Conservation (phyloP, 768 basidiomycete species). For the Epithele typhae region DNA sequence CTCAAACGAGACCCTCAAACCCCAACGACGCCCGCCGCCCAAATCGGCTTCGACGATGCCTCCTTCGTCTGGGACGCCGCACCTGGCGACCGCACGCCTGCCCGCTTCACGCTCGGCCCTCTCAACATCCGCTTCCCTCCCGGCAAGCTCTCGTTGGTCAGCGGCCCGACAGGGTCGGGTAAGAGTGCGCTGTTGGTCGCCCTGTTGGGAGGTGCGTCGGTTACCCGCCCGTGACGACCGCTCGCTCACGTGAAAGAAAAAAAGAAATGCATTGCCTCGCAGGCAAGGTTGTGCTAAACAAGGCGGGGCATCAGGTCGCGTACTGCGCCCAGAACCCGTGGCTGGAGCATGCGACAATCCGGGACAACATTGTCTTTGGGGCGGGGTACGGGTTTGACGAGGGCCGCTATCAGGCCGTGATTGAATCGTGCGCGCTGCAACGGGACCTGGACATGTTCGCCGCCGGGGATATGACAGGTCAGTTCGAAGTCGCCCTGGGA, state of each 20-base stretch:
- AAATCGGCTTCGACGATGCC: slow-evolving; percentile 52
- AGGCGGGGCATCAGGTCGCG: slow-evolving; percentile 56
- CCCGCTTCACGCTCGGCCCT: slow-evolving; percentile 53
- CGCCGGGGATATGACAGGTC: slow-evolving; percentile 78
- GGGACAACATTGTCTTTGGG: slow-evolving; percentile 79
- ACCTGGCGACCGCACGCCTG: slow-evolving; percentile 24
- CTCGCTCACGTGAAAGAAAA: too few species aligned
- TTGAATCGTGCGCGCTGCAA: slow-evolving; percentile 73
- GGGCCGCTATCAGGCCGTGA: slow-evolving; percentile 57
- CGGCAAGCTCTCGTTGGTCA: slow-evolving; percentile 55
- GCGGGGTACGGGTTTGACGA: slow-evolving; percentile 53
- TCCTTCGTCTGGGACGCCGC: slow-evolving; percentile 53
- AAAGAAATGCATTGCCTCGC: slow-evolving; percentile 57
- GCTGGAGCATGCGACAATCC: slow-evolving; percentile 78
- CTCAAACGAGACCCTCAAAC: slow-evolving; percentile 35
- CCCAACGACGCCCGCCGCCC: slow-evolving; percentile 12
- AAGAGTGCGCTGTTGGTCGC: slow-evolving; percentile 63
- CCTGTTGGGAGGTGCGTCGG: slow-evolving; percentile 55
- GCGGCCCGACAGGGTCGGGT: slow-evolving; percentile 64
- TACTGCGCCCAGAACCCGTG: slow-evolving; percentile 69
- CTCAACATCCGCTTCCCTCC: slow-evolving; percentile 54
- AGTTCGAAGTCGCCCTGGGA: background rate
- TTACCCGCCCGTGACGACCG: background rate
- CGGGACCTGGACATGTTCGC: slow-evolving; percentile 69
- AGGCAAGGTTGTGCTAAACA: slow-evolving; percentile 51